Evolutionary conservation across 2,329 filamentous ascomycete genomes (phyloP).

Genomic region (Fusarium fracticaudum): DNA sequence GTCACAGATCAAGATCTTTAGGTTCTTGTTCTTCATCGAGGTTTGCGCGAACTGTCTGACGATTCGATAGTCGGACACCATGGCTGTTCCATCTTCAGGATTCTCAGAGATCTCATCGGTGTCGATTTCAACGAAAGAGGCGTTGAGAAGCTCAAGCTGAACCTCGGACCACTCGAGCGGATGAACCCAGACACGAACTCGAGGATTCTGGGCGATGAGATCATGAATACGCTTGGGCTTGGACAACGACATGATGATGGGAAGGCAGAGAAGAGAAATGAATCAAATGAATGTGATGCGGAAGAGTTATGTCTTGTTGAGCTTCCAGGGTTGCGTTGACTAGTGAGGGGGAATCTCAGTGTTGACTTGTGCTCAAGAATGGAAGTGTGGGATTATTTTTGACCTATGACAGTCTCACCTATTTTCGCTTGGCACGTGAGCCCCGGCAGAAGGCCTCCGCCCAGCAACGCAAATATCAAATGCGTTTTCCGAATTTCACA

Average conservation of each 20-base stretch:
- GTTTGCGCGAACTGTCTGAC: conserved; percentile 34
- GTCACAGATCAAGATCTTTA: conserved; percentile 33
- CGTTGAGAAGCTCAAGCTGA: conserved; percentile 33
- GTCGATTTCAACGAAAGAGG: conserved; percentile 14
- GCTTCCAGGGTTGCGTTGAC: background rate
- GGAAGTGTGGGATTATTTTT: background rate
- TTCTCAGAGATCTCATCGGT: fast-evolving
- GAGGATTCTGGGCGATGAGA: conserved; percentile 36
- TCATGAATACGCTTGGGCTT: conserved; percentile 19
- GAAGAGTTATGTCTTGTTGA: background rate
- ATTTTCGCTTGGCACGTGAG: conserved; percentile 17
- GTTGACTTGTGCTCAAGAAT: background rate
- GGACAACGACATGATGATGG: conserved; percentile 1
- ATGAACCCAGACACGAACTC: conserved; percentile 40
- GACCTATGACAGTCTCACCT: background rate
- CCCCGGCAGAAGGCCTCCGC: background rate
- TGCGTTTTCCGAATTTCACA: background rate
- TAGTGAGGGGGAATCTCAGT: background rate
- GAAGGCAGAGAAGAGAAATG: background rate
- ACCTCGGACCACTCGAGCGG: conserved; percentile 36
- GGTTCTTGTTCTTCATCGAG: conserved; percentile 34
- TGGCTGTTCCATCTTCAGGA: background rate
- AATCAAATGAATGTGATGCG: background rate
- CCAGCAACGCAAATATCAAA: background rate
- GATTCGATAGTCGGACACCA: conserved; percentile 17